Evolutionary conservation across 176 grass and related monocot species (phyloP).

Genomic region (Themeda triandra): DNA sequence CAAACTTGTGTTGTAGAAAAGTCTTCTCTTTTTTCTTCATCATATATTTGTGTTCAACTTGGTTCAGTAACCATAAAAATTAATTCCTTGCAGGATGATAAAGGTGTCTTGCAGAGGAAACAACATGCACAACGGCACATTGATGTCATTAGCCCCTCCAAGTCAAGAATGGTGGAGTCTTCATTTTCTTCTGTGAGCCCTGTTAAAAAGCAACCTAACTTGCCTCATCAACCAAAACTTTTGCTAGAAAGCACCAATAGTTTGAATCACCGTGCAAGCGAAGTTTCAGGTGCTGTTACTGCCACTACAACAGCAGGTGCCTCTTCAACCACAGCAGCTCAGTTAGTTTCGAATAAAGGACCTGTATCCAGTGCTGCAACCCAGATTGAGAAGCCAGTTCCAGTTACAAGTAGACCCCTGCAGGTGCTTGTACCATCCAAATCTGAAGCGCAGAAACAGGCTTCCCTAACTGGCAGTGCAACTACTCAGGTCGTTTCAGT

Average conservation of each 20-base stretch:
- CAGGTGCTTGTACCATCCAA: constrained; percentile 28
- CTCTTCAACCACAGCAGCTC: constrained; percentile 2
- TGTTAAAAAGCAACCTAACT: constrained; percentile 48
- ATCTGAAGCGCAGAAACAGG: constrained; percentile 50
- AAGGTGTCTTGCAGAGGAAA: constrained; percentile 48
- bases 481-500: constrained; percentile 30
- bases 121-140: constrained; percentile 44
- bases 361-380: constrained; percentile 9
- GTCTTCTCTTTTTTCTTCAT: not conserved
- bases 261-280: constrained; percentile 13
- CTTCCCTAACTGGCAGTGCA: constrained; percentile 28
- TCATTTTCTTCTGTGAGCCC: constrained; percentile 50
- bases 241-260: constrained; percentile 34
- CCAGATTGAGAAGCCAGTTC: constrained; percentile 39
- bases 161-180: constrained; percentile 46
- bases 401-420: constrained; percentile 24
- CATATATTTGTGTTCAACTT: constrained; percentile 17
- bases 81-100: constrained; percentile 70
- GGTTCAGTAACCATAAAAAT: constrained; percentile 20
- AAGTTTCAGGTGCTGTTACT: constrained; percentile 37
- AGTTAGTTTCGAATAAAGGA: constrained; percentile 44
- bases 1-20: not conserved
- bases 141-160: constrained; percentile 47
- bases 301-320: constrained; percentile 3
- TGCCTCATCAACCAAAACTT: constrained; percentile 55